Base-by-base conservation (phyloP, 2,329 filamentous ascomycete species). In the Neonectria punicea region DNA sequence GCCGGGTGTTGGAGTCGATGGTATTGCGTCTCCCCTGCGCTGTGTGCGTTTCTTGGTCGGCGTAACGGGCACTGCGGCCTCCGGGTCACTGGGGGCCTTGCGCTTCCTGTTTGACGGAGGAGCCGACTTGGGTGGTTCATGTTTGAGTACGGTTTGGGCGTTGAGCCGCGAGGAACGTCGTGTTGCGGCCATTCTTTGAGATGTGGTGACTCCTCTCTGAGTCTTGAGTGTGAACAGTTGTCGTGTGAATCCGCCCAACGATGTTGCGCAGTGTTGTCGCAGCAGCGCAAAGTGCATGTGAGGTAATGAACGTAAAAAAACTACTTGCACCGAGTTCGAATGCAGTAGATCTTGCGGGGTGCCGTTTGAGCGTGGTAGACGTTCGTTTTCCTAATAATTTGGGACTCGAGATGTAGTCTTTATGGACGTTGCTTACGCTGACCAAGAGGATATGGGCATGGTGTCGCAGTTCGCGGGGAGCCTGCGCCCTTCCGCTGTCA, bases 1-100 rank as follows among this genome's bases (percentile, higher is more conserved):
- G 65, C 78, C 80, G n/a, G 84, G 82, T 1, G 84, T 85, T 0
- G 84, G 84, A 5, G 85, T 86, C 25, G 77, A 72, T 18, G 84
- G 83, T 14, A 72, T 64, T 32, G 75, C 75, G 8, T 69, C 59
- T 32, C 41, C 44, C 22, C 62, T 67, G 46, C 63, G 66, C 57
- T 72, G 67, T 25, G 68, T 67, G 58, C 76, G 75, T 69, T 76
- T 78, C 73, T 74, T 80, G 11, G 74, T 70, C 14, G 76, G 76
- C 39, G 77, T 78, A 10, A 69, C 71, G 61, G 78, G 74, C 44
- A 61, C 65, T 18, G 66, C 49, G 25, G 71, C 51, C 11, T 70
- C 74, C 47, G 73, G 70, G 20, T 70, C 68, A 18, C 70, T 51
- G 14, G 65, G 51, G 13, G 73, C 65, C 64, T 80, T 80, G 69